Conservation (phyloP, 305 asterid species). For the Striga hermonthica region DNA sequence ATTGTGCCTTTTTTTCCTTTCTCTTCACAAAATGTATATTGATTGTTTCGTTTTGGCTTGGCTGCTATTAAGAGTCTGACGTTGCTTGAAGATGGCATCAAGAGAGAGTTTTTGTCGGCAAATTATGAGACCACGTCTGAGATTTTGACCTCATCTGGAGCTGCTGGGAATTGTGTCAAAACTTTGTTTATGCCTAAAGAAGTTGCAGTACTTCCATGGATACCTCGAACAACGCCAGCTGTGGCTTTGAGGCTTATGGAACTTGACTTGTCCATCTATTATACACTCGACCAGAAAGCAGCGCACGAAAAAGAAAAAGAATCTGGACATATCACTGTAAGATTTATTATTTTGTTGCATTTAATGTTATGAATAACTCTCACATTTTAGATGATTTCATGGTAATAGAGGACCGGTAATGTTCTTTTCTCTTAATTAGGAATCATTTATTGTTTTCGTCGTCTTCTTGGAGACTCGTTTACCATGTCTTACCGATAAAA, state of each 20-base stretch:
- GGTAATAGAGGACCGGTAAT: no score
- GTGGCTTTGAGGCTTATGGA: constrained; percentile 79
- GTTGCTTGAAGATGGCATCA: constrained; percentile 56
- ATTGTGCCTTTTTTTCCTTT: neutral
- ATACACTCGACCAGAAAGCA: constrained; percentile 43
- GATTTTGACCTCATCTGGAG: constrained; percentile 42
- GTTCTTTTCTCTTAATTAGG: no score
- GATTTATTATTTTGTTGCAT: constrained; percentile 26
- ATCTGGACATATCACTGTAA: constrained; percentile 44
- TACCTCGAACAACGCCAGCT: constrained; percentile 70
- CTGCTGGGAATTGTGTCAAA: constrained; percentile 31
- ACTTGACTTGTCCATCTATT: constrained; percentile 60
- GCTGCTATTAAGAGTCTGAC: constrained; percentile 49
- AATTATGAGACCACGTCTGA: constrained; percentile 60
- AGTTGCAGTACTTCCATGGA: constrained; percentile 65
- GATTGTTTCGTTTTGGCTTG: constrained; percentile 26
- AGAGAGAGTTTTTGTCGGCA: constrained; percentile 53
- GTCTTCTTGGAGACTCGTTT: no score
- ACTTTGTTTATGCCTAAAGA: constrained; percentile 33
- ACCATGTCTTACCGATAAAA: no score
- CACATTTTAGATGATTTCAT: no score
- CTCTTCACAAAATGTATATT: neutral
- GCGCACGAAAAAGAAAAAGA: constrained; percentile 39
- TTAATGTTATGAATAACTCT: no score
- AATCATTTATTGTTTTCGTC: no score